phyloP scores from a whole-genome alignment of 108 stramenopile genomes.

The Bacterosira constricta region DNA sequence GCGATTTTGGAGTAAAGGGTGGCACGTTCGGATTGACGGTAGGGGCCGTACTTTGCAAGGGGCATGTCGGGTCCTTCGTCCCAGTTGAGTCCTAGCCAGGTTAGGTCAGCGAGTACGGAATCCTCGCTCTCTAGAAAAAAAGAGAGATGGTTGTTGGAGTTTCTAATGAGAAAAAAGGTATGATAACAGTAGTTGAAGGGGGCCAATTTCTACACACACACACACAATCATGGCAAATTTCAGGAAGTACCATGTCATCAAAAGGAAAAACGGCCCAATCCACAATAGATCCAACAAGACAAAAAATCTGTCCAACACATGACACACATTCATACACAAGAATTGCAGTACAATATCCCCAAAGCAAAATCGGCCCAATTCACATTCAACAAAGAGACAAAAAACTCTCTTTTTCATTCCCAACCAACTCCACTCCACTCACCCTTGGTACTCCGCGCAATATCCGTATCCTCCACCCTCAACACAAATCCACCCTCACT shows the following conservation, averaged over 20 bases:
- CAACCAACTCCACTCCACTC: constrained; percentile 36
- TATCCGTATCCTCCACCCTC: constrained; percentile 92
- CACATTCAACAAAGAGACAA: no score
- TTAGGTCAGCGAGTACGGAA: constrained; percentile 90
- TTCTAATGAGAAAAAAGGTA: not conserved
- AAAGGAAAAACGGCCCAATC: no score
- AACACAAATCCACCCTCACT: constrained; percentile 77
- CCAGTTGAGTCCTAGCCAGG: constrained; percentile 93
- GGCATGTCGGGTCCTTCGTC: constrained; percentile 93
- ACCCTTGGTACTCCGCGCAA: constrained; percentile 86
- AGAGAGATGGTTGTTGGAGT: not conserved
- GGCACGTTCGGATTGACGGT: constrained; percentile 87
- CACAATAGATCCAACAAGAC: no score
- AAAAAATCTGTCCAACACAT: no score
- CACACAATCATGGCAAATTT: no score
- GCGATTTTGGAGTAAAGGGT: constrained; percentile 75
- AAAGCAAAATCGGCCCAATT: no score
- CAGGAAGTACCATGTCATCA: no score
- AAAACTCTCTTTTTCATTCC: not conserved
- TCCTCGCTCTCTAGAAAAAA: constrained; percentile 77
- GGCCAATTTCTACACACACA: no score
- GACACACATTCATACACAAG: no score
- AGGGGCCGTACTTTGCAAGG: constrained; percentile 66
- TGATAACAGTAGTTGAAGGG: not conserved
- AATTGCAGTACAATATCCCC: no score